phyloP scores from a whole-genome alignment of 257 asterid species.

The Nicotiana obtusifolia region DNA sequence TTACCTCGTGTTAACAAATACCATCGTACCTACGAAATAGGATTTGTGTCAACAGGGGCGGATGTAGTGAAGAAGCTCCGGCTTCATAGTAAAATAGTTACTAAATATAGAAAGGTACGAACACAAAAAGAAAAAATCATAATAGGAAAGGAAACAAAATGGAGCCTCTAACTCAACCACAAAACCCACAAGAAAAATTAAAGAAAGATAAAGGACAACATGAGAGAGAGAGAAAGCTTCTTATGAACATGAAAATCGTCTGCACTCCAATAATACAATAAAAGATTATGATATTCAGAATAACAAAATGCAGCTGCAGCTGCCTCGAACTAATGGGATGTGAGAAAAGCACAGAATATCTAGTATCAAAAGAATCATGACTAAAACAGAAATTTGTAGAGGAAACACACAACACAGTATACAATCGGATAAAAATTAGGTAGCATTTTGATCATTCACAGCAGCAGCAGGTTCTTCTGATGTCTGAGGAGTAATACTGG shows the following conservation, averaged over 20 bases:
- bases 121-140: neutral
- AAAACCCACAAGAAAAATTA: neutral
- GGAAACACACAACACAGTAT: neutral
- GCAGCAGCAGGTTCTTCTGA: constrained; percentile 30
- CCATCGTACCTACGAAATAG: no score
- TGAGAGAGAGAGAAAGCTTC: neutral
- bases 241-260: constrained; percentile 1
- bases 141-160: neutral
- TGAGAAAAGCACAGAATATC: neutral
- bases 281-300: neutral
- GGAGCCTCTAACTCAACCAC: neutral
- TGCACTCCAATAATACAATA: neutral
- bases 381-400: neutral
- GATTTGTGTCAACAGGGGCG: no score
- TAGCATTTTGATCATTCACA: constrained; percentile 11
- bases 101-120: no score
- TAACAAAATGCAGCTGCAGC: neutral
- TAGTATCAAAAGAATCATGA: neutral
- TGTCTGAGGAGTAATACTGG: constrained; percentile 31
- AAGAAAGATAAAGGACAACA: neutral
- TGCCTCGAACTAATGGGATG: neutral
- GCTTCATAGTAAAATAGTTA: no score
- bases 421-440: neutral
- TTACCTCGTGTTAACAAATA: no score
- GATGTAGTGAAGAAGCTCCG: no score